Evolutionary conservation across 148 eudicot species (phyloP).

Genomic region (Fagopyrum homotropicum): DNA sequence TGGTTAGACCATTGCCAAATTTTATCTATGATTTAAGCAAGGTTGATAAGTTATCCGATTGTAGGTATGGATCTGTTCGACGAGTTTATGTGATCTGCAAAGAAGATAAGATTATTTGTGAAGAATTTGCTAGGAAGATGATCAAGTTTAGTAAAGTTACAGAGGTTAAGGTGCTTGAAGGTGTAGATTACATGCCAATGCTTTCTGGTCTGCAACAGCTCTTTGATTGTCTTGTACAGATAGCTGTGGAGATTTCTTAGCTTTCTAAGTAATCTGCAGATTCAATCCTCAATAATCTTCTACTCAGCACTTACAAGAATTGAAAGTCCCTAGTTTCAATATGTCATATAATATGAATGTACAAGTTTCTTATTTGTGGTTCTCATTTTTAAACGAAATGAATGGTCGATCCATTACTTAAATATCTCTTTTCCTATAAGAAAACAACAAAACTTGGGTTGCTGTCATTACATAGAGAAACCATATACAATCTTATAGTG

Average conservation of each 20-base stretch:
- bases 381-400: too few relatives aligned
- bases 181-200: slow-evolving; percentile 54
- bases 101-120: slow-evolving; percentile 25
- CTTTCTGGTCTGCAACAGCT: slow-evolving; percentile 27
- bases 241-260: slow-evolving; percentile 8
- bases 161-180: slow-evolving; percentile 26
- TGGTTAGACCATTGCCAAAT: slow-evolving; percentile 27
- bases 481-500: too few relatives aligned
- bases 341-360: too few relatives aligned
- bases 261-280: too few relatives aligned
- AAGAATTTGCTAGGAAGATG: slow-evolving; percentile 28
- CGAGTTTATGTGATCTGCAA: slow-evolving; percentile 27
- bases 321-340: too few relatives aligned
- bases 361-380: too few relatives aligned
- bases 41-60: slow-evolving; percentile 18
- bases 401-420: too few relatives aligned
- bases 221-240: slow-evolving; percentile 24
- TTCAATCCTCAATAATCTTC: too few relatives aligned
- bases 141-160: slow-evolving; percentile 23
- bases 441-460: too few relatives aligned
- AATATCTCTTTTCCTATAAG: too few relatives aligned
- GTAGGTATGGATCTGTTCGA: slow-evolving; percentile 36
- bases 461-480: too few relatives aligned
- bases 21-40: slow-evolving; percentile 33
- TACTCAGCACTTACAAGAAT: too few relatives aligned